These are phyloP conservation scores for Diaporthe helianthi DNA, from an alignment of 2,329 filamentous ascomycete genomes.

Conservation along the genomic window DNA sequence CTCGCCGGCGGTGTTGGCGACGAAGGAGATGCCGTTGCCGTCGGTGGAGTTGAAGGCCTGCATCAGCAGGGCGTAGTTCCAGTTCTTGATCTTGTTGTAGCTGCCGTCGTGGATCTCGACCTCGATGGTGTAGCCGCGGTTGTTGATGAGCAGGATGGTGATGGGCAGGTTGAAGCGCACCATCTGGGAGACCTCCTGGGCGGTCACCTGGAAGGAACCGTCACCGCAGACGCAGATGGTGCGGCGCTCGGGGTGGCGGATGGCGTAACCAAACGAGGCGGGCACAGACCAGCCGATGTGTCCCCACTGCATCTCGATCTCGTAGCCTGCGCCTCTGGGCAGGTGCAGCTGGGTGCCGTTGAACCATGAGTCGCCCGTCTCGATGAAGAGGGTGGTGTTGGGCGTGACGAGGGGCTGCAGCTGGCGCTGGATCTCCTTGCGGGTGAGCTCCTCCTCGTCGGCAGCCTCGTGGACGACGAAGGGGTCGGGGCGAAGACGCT, in stretches of 20 bases:
- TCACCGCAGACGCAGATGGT: conserved; percentile 46
- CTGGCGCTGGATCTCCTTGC: conserved; percentile 40
- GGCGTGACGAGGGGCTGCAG: conserved; percentile 37
- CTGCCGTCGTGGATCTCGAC: conserved; percentile 46
- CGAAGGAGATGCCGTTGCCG: conserved; percentile 38
- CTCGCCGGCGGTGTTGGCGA: conserved; percentile 39
- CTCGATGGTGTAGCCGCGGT: conserved; percentile 49
- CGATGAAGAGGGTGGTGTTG: conserved; percentile 39
- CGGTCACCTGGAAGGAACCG: conserved; percentile 47
- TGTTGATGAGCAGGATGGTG: conserved; percentile 46
- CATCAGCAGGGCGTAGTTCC: conserved; percentile 41
- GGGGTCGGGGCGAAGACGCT: conserved; percentile 38
- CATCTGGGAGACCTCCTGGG: conserved; percentile 47
- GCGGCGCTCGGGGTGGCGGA: conserved; percentile 37
- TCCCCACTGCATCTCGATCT: conserved; percentile 44
- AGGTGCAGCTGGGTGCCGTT: conserved; percentile 40
- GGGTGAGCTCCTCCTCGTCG: conserved; percentile 37
- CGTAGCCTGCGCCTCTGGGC: conserved; percentile 39
- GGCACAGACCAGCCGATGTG: conserved; percentile 42
- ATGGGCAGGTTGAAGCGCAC: conserved; percentile 43
- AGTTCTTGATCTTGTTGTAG: conserved; percentile 45
- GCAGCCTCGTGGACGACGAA: conserved; percentile 33
- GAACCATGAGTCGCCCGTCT: conserved; percentile 42
- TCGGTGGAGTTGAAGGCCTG: conserved; percentile 39
- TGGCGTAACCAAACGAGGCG: conserved; percentile 40